Percentiles rank a stretch among this genome's conserved stretches.
phyloP scores from a whole-genome alignment of 768 basidiomycete genomes.

The Kwoniella dendrophila region DNA sequence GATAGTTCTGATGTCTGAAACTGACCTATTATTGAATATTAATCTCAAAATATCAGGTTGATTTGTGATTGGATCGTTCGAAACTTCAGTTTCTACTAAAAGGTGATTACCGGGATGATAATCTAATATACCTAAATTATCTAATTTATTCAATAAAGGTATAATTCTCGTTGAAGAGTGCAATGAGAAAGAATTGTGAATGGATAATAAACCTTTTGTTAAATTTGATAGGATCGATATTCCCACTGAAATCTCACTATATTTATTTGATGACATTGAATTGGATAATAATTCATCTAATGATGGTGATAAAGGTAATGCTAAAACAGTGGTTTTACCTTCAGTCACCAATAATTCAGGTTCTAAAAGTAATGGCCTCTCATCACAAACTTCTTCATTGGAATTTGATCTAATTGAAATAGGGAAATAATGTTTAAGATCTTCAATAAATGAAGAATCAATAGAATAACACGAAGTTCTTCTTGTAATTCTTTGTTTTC shows the following conservation, averaged over 20 bases:
- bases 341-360: conserved; percentile 40
- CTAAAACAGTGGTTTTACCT: conserved; percentile 34
- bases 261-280: conserved; percentile 26
- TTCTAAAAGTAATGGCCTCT: conserved; percentile 28
- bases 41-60: conserved; percentile 39
- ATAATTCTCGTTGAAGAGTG: conserved; percentile 31
- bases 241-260: conserved; percentile 36
- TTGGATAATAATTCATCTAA: conserved; percentile 31
- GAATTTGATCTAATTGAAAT: conserved; percentile 12
- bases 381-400: conserved; percentile 3
- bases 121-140: conserved; percentile 35
- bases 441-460: conserved; percentile 20
- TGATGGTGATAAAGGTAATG: conserved; percentile 30
- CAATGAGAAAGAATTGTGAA: conserved; percentile 34
- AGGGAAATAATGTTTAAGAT: conserved; percentile 26
- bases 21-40: conserved; percentile 34
- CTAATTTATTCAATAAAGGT: conserved; percentile 38
- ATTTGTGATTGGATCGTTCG: conserved; percentile 28
- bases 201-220: conserved; percentile 27
- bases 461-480: conserved; percentile 4
- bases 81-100: conserved; percentile 10
- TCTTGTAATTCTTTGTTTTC: background rate
- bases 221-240: conserved; percentile 33
- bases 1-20: conserved; percentile 28
- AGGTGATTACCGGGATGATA: conserved; percentile 17